Evolutionary conservation across 139 green algal species (phyloP), one percentile per base, ranked within the genome.

Genomic region (Nannochloris sp.): DNA sequence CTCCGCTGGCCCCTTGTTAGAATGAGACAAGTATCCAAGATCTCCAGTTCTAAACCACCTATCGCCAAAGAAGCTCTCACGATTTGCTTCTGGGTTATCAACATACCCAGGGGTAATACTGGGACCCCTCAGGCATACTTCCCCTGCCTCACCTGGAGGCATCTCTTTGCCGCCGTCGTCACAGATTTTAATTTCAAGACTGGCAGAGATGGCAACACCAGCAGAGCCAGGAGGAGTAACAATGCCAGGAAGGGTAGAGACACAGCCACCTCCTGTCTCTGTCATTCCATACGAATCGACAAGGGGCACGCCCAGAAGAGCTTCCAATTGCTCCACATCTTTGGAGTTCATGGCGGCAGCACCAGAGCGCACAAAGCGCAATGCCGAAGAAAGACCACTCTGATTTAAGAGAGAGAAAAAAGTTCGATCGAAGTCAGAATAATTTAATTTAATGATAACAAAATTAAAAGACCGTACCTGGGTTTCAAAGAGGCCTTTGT

Each of bases 61-160:
- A 31, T 67, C 73, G 36, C 69, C 75, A n/a, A 27, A 27, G 70
- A 75, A 89, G 6, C 81, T 81, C 67, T 90, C 81, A 64, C 84
- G 64, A 42, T 92, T 95, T 13, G 88, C 88, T 19, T 82, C 77
- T 25, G 77, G 80, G 54, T 90, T 87, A 69, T 90, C 83, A 4
- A 79, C 58, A 65, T 96, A 96, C 31, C 86, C 90, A 24, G 51
- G 58, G n/a, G 82, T 95, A 31, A 96, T 83, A 64, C 90, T 93
- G 45, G 81, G 68, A 0, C 88, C 90, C 0, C 57, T 71, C 57
- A 95, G 83, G 75, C 81, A 90, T 7, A 96, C 73, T 73, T 96
- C 88, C 0, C 85, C 89, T 15, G 84, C 55, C 67, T 78, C 61
- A 32, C 70, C 71, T n/a, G 54, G 10, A 39, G 29, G 30, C 27